Conservation (phyloP, 495 filamentous ascomycete genomes). For the Penicillium salamii region DNA sequence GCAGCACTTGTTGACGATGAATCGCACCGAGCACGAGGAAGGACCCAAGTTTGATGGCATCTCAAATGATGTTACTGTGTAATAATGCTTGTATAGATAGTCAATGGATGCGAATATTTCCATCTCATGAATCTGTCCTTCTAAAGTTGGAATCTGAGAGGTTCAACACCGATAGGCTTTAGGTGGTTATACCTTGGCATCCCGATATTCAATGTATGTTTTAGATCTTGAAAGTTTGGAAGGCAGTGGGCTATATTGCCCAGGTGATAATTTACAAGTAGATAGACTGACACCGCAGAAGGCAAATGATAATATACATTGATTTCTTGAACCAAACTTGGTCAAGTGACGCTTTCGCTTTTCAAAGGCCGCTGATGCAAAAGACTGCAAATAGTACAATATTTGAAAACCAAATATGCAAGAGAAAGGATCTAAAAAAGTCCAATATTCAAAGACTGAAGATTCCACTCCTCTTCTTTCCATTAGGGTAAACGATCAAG, state of each 20-base stretch:
- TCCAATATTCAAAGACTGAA: constrained; percentile 57
- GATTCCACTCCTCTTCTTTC: constrained; percentile 79
- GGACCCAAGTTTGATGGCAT: constrained; percentile 36
- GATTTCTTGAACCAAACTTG: not conserved
- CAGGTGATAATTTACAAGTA: too few relatives aligned
- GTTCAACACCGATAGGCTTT: too few relatives aligned
- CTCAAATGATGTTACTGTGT: constrained; percentile 27
- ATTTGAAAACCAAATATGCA: too few relatives aligned
- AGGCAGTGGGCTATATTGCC: too few relatives aligned
- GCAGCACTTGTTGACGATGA: constrained; percentile 48
- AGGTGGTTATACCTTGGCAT: too few relatives aligned
- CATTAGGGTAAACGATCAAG: constrained; percentile 75
- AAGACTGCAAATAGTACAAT: not conserved
- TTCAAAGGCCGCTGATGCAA: not conserved
- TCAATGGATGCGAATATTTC: not conserved
- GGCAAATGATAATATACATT: too few relatives aligned
- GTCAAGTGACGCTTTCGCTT: not conserved
- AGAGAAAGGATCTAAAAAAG: too few relatives aligned
- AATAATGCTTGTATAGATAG: constrained; percentile 1
- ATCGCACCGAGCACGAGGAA: constrained; percentile 38
- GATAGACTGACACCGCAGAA: too few relatives aligned
- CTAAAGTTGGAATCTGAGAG: too few relatives aligned
- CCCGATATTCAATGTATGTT: too few relatives aligned
- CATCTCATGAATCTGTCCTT: too few relatives aligned
- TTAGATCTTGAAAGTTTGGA: too few relatives aligned